These are phyloP conservation scores for Boletus huronensis DNA, from an alignment of 768 basidiomycete genomes.

Conservation along the genomic window DNA sequence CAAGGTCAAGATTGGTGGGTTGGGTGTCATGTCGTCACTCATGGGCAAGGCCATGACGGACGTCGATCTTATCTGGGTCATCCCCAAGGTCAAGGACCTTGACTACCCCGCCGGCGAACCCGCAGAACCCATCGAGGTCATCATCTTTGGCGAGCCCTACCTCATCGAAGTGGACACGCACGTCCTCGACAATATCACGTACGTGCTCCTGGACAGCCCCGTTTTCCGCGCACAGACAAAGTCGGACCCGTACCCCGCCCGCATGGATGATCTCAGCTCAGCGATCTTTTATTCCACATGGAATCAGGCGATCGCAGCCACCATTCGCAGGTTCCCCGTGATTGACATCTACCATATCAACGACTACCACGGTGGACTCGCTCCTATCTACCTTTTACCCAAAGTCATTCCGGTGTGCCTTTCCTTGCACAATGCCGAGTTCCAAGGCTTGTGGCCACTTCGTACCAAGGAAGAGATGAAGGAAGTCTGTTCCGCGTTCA, in stretches of 20 bases:
- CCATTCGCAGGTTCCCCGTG: constrained; percentile 79
- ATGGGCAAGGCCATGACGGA: constrained; percentile 99
- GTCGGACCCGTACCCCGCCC: constrained; percentile 91
- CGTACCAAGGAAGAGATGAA: constrained; percentile 98
- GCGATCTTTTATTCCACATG: constrained; percentile 98
- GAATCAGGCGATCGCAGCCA: constrained; percentile 95
- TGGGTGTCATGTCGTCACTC: constrained; percentile 95
- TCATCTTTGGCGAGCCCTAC: constrained; percentile 95
- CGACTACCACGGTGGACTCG: constrained; percentile 92
- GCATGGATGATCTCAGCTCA: constrained; percentile 95
- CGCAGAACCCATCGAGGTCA: constrained; percentile 90
- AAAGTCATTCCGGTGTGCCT: constrained; percentile 88
- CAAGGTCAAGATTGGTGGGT: constrained; percentile 96
- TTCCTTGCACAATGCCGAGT: constrained; percentile 95
- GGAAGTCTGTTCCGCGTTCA: constrained; percentile 97
- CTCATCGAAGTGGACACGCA: constrained; percentile 95
- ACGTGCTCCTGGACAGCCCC: constrained; percentile 89
- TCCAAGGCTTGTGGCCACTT: constrained; percentile 95
- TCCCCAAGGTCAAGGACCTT: constrained; percentile 92
- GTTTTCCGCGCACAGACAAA: constrained; percentile 97
- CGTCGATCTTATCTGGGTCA: constrained; percentile 90
- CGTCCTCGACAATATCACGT: constrained; percentile 91
- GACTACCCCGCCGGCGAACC: constrained; percentile 92
- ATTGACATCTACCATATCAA: constrained; percentile 95
- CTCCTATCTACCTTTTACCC: constrained; percentile 86